Evolutionary conservation across 2,329 filamentous ascomycete genomes (phyloP).

Genomic region (Pezicula rhizophila): DNA sequence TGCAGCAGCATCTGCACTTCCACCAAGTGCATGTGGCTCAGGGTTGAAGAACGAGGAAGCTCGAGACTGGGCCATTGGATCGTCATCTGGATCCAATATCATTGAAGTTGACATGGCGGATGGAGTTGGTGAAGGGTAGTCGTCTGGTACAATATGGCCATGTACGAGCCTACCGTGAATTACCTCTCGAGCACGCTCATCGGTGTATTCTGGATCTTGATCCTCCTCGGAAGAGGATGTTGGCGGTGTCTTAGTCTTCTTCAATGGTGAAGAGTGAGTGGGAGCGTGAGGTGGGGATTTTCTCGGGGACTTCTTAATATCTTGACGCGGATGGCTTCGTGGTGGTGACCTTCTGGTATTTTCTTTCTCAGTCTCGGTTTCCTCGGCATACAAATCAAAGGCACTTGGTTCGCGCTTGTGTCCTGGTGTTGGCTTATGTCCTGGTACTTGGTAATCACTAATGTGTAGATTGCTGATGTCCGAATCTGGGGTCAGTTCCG

Average conservation of each 20-base stretch:
- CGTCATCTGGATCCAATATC: slow-evolving; percentile 55
- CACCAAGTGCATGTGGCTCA: slow-evolving; percentile 64
- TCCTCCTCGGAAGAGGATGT: slow-evolving; percentile 17
- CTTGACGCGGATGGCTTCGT: slow-evolving; percentile 16
- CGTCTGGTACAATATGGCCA: slow-evolving; percentile 91
- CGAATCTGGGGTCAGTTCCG: slow-evolving; percentile 37
- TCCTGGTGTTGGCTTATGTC: slow-evolving; percentile 5
- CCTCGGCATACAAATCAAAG: slow-evolving; percentile 1
- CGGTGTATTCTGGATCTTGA: slow-evolving; percentile 34
- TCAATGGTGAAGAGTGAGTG: slow-evolving; percentile 16
- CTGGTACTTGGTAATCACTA: slow-evolving; percentile 3
- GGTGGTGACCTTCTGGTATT: slow-evolving; percentile 13
- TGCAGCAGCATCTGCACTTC: slow-evolving; percentile 75
- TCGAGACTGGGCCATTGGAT: slow-evolving; percentile 74
- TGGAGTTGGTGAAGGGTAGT: slow-evolving; percentile 72
- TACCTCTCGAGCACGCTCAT: slow-evolving; percentile 80
- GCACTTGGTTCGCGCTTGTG: slow-evolving; percentile 10
- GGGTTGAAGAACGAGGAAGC: slow-evolving; percentile 76
- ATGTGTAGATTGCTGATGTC: slow-evolving; percentile 23
- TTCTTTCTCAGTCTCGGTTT: slow-evolving; percentile 7
- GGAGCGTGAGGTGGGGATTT: slow-evolving; percentile 18
- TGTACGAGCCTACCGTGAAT: slow-evolving; percentile 87
- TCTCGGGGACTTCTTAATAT: slow-evolving; percentile 18
- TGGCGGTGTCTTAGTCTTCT: slow-evolving; percentile 8
- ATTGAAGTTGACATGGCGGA: slow-evolving; percentile 60